Evolutionary conservation across 768 basidiomycete species (phyloP), one percentile per base, ranked within the genome.

Genomic region (Boletus rubescentipes): DNA sequence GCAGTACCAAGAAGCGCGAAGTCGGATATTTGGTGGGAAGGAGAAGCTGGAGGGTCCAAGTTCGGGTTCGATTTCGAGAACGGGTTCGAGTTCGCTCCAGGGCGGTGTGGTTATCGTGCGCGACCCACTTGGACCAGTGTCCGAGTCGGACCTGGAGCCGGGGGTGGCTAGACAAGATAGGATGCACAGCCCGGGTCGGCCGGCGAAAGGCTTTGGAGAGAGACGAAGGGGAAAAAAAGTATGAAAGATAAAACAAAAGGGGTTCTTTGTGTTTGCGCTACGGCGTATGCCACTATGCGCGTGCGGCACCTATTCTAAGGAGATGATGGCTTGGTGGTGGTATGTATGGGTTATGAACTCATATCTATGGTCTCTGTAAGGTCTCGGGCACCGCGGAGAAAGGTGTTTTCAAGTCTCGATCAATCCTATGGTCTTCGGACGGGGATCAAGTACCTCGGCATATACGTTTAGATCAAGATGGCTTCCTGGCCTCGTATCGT

Each of bases 1-100:
- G 16, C 79, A 83, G 49, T 91, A 91, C 66, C 79, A 85, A 51
- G 86, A 83, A 18, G 88, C 89, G 3, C 73, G 89, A 26, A 82
- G 85, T 50, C 78, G 89, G 20, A 91, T 91, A 48, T 91, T 91
- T 55, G 83, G 84, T 4, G 60, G 59, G 16, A 56, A 62, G 26
- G 55, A 58, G 4, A 62, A 45, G 39, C 8, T 6, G 21, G 32
- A 48, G 20, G n/a, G 32, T 32, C 3, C 10, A 9, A 31, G 53
- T 10, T 36, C 41, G 30, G 41, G n/a, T n/a, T n/a, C n/a, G n/a
- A n/a, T n/a, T n/a, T n/a, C n/a, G n/a, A n/a, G n/a, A n/a, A n/a
- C 51, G 35, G 31, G 47, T 20, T 37, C 48, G 16, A 32, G 30
- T 34, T 35, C 51, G 14, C n/a, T n/a, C n/a, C n/a, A n/a, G n/a